Evolutionary conservation across 208 protist species (phyloP), one percentile per base, ranked within the genome.

Genomic region (Leishmania mexicana): DNA sequence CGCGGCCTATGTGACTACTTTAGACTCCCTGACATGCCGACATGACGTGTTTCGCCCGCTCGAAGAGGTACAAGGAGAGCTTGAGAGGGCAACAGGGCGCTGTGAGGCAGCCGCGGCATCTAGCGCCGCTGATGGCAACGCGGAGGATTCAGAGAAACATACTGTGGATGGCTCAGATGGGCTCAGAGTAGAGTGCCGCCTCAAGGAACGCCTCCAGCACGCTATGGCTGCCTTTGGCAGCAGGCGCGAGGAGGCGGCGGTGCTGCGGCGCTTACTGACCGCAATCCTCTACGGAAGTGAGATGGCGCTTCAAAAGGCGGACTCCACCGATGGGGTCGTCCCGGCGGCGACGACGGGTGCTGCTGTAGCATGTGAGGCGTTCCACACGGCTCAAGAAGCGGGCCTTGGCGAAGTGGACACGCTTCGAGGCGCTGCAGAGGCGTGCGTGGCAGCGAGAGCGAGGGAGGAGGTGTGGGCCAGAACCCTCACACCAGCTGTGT

Each of bases 131-230:
- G 45, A 57, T 40, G 45, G 38, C 28, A 47, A 38, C 47, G 28
- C 6, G 6, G 19, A 71, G 38, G 31, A 71, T 40, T 21, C 65
- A 17, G 65, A 45, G 21, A 45, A 45, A 19, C 31, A 42, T n/a
- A 40, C 38, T 3, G 38, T 5, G 38, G 35, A 21, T 21, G 17
- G 38, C 2, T 28, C 65, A 1, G 72, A 35, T 60, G 54, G 28
- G 49, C 58, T 45, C 47, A 13, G 1, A 31, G 49, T 40, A 31
- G n/a, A 75, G 47, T 3, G 24, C 49, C 47, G 49, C 45, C 71
- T 75, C 45, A 57, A 42, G 47, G 71, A 45, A 57, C 71, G 71
- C 7, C 71, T 75, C n/a, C 71, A 38, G 28, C 71, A 75, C 47
- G 71, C 71, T n/a, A 40, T 58, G 47, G 19, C 19, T 17, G 71